These are phyloP conservation scores for Termitomyces sp. DNA, from an alignment of 768 basidiomycete species.

Conservation along the genomic window DNA sequence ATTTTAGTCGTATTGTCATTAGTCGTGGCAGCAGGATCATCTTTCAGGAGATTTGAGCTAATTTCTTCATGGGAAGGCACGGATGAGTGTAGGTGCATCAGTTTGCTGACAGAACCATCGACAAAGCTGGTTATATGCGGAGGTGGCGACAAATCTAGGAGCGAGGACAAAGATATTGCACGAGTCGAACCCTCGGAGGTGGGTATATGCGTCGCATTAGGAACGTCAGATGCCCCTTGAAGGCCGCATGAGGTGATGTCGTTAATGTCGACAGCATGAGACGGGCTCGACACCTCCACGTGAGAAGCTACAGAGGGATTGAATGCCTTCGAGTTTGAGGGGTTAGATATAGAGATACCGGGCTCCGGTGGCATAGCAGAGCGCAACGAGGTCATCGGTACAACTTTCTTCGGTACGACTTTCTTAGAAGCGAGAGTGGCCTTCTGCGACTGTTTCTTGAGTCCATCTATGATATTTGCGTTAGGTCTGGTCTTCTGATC, in stretches of 20 bases:
- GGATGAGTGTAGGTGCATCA: neutral
- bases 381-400: neutral
- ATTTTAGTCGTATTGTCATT: neutral
- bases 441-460: constrained; percentile 35
- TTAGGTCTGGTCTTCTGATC: neutral
- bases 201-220: neutral
- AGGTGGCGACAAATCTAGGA: neutral
- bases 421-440: neutral
- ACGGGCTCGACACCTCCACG: neutral
- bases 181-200: neutral
- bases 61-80: neutral
- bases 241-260: neutral
- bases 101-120: neutral
- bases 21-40: neutral
- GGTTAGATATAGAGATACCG: neutral
- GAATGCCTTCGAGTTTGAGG: neutral
- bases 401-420: neutral
- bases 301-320: neutral
- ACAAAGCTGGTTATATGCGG: neutral
- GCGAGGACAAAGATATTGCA: neutral
- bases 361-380: neutral
- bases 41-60: neutral
- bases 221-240: neutral
- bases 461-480: constrained; percentile 36
- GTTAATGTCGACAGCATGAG: neutral